These are phyloP conservation scores for Erysimum cheiranthoides DNA, from an alignment of 345 rosid genomes.

Conservation along the genomic window DNA sequence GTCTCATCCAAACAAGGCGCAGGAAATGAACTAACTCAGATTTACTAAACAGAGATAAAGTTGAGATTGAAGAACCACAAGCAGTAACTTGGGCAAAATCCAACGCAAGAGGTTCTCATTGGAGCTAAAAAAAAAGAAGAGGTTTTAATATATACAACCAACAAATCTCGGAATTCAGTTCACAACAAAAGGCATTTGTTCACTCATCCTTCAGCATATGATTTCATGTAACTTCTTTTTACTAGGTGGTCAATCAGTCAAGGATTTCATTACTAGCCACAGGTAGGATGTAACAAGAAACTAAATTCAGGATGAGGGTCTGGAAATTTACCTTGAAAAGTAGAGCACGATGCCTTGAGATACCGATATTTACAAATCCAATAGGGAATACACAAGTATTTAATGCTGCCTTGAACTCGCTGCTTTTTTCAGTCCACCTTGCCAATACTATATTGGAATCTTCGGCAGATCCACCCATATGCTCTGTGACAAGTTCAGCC, in stretches of 20 bases:
- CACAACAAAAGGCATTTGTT: conserved; percentile 14
- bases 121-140: neutral
- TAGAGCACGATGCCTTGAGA: conserved; percentile 95
- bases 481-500: conserved; percentile 93
- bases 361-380: conserved; percentile 86
- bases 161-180: neutral
- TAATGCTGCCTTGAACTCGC: conserved; percentile 76
- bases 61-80: conserved; percentile 13
- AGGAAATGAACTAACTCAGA: conserved; percentile 25
- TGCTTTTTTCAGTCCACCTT: conserved; percentile 87
- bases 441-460: conserved; percentile 87
- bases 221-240: neutral
- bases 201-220: conserved; percentile 9
- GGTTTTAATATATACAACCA: neutral
- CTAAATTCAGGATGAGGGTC: conserved; percentile 26
- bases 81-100: conserved; percentile 17
- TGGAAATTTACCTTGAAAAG: conserved; percentile 84
- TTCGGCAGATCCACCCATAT: conserved; percentile 96
- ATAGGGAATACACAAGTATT: conserved; percentile 84
- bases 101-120: conserved; percentile 12
- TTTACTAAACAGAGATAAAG: conserved; percentile 6
- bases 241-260: neutral
- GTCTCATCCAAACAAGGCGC: conserved; percentile 26
- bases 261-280: conserved; percentile 11
- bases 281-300: conserved; percentile 1